phyloP scores from a whole-genome alignment of 331 rosid genomes.

The Quercus tomentella region DNA sequence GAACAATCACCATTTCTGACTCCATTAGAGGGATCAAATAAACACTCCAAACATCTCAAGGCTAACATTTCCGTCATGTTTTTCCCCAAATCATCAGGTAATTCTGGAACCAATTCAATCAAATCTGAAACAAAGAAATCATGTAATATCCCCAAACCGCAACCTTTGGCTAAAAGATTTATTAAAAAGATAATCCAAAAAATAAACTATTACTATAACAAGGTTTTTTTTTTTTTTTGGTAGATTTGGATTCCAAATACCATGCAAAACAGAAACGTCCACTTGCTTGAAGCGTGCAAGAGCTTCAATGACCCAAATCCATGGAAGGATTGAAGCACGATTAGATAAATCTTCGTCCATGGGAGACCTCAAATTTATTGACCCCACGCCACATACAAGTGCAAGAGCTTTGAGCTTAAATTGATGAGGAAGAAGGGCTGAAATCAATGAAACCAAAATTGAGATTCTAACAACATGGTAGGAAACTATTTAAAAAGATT shows the following conservation, averaged over 20 bases:
- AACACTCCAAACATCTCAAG: slow-evolving; percentile 61
- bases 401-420: not conserved
- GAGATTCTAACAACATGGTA: not conserved
- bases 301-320: slow-evolving; percentile 79
- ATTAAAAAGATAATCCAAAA: not conserved
- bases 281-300: slow-evolving; percentile 46
- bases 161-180: not conserved
- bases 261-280: slow-evolving; percentile 34
- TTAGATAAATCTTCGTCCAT: slow-evolving; percentile 32
- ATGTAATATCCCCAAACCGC: not conserved
- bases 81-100: slow-evolving; percentile 25
- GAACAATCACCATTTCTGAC: slow-evolving; percentile 13
- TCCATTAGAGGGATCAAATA: slow-evolving; percentile 22
- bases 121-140: slow-evolving; percentile 34
- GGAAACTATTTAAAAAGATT: not conserved
- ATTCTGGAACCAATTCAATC: slow-evolving; percentile 38
- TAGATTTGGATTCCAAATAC: slow-evolving; percentile 18
- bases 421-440: not conserved
- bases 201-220: not conserved
- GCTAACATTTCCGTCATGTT: slow-evolving; percentile 60
- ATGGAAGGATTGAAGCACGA: slow-evolving; percentile 35
- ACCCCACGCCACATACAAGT: not conserved
- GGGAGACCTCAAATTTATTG: not conserved
- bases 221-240: not conserved
- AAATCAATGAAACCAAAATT: not conserved